Percentiles rank a stretch among this genome's conserved stretches.
Evolutionary conservation across 768 basidiomycete species (phyloP).

Genomic region (Lactifluus piperatus): DNA sequence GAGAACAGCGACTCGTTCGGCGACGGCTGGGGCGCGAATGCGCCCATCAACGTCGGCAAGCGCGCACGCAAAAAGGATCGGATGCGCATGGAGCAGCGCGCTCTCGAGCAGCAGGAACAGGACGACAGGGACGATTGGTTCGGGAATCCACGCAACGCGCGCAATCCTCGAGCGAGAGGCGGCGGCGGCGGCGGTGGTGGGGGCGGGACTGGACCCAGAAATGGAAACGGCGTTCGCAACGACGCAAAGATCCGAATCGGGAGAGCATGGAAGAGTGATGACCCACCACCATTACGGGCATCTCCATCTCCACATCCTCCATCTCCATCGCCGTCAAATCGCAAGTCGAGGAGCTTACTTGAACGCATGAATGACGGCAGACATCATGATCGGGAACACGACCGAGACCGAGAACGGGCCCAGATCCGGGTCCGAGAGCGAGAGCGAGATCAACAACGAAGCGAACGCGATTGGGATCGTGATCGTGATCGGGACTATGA

Average conservation of each 20-base stretch:
- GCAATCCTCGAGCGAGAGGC: constrained; percentile 16
- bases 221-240: constrained; percentile 27
- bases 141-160: constrained; percentile 29
- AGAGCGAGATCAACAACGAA: background rate
- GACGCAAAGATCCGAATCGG: constrained; percentile 23
- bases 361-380: background rate
- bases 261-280: constrained; percentile 13
- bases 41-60: constrained; percentile 56
- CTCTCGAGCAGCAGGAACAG: constrained; percentile 34
- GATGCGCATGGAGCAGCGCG: constrained; percentile 45
- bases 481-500: constrained; percentile 17
- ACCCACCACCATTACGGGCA: background rate
- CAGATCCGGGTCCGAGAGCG: background rate
- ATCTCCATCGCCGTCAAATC: background rate
- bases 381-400: background rate
- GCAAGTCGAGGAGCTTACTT: constrained; percentile 7
- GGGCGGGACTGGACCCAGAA: constrained; percentile 13
- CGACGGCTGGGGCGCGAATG: constrained; percentile 38
- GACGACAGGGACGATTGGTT: constrained; percentile 67
- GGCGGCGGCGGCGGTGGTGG: constrained; percentile 27
- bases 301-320: background rate
- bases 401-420: background rate
- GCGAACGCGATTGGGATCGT: constrained; percentile 2
- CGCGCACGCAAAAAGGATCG: constrained; percentile 53
- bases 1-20: constrained; percentile 32